Base-by-base conservation (phyloP, 2,329 filamentous ascomycete species). In the Talaromyces sp. region DNA sequence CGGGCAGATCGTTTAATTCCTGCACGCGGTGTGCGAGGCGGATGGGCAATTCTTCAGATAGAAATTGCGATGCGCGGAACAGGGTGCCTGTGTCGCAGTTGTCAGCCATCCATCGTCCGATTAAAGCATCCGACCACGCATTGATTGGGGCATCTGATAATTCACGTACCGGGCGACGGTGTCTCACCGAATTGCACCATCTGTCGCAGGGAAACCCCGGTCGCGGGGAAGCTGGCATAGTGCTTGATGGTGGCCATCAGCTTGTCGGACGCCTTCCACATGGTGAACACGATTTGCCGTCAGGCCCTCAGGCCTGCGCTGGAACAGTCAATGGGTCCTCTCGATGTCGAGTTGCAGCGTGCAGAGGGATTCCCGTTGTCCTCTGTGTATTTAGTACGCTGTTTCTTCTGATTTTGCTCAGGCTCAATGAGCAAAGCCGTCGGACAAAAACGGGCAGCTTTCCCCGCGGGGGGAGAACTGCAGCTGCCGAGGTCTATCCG, bases 131-230 rank as follows among this genome's bases (percentile, higher is more conserved):
- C n/a, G 51, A 27, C 1, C 49, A 52, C 19, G 27, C 49, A 28
- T n/a, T 13, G 22, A n/a, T n/a, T 9, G 17, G n/a, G n/a, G 13
- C 30, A 15, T n/a, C n/a, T 17, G 30, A 27, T 19, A 19, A 25
- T 17, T 39, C 28, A 67, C 84, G 71, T 81, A 95, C 91, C 92
- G 70, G 88, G 91, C 17, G 93, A 97, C 58, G 93, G 93, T 75
- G 88, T 91, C 81, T 96, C 92, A 73, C 93, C 93, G 77, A 98
- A 98, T 77, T 98, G 93, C 62, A 98, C 93, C 95, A 99, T 99
- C 84, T 99, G 95, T 76, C 95, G 87, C 78, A 99, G 84, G 75
- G 93, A 97, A 71, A 96, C 91, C 71, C 95, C 95, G 15, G 95
- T 99, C 64, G 95, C 95, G 67, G 95, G 95, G 78, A 98, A 99